Base-by-base conservation (phyloP, 2,329 filamentous ascomycete species). In the Mycocentrospora acerina region DNA sequence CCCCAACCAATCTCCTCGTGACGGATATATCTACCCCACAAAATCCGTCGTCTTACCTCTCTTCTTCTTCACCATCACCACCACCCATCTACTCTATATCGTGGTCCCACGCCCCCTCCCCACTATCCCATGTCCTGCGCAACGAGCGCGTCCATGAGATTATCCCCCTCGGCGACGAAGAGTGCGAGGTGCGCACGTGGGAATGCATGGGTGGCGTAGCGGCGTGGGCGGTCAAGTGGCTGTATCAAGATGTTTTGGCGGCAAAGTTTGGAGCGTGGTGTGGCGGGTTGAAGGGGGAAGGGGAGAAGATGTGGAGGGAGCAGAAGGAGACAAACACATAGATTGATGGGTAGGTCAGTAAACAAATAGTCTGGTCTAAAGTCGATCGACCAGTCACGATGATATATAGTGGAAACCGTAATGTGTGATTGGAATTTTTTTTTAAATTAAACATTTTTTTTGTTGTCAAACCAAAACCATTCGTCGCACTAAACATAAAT, bases 151-250 rank as follows among this genome's bases (percentile, higher is more conserved):
- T 57, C 10, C 52, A 57, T 10, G 53, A 57, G 29, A 37, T 55
- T 7, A 55, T 57, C 25, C 35, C 46, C 1, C 42, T 18, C 7
- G 37, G 42, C 0, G 32, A 48, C 9, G 40, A 46, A 4, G 36
- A 48, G 16, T 57, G 53, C 29, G 52, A 57, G 29, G 50, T 57
- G 4, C 29, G 48, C 13, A 46, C 40, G 1, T 57, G 53, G 53
- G 53, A 57, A 42, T 24, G 48, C 2, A 57, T 57, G 51, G 32
- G 43, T 1, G 53, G 51, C 9, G n/a, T 55, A 4, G n/a, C 51
- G 26, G 43, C 53, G 12, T 26, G 42, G 22, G 36, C 50, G 9
- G 53, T 57, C 8, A 53, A 50, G 33, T 28, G 43, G 29, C 29
- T 50, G 27, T 43, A 46, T n/a, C 31, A 37, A 32, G 45, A 42